A percentile compares a stretch with the other conserved stretches of the same genome.
phyloP scores from a whole-genome alignment of 2,329 filamentous ascomycete species.

The Sporothrix humicola region DNA sequence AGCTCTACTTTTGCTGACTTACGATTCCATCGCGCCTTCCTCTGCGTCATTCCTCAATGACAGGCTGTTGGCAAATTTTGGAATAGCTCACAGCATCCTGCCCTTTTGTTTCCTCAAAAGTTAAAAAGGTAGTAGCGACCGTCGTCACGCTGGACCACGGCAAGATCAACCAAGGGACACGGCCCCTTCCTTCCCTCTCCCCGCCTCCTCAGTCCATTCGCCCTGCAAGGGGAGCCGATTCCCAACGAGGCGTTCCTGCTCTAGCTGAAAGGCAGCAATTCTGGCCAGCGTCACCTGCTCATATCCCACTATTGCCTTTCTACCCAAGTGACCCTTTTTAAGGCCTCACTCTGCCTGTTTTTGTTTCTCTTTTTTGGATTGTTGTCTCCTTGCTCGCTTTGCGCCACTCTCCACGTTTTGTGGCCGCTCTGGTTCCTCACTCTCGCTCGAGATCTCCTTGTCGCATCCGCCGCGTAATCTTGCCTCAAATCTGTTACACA shows the following conservation, averaged over 20 bases:
- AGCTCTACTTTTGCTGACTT: not conserved
- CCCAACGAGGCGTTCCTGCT: slow-evolving; percentile 9
- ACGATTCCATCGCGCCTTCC: not conserved
- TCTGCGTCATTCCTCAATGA: slow-evolving; percentile 1
- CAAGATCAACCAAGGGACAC: slow-evolving; percentile 21
- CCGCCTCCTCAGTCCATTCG: not conserved
- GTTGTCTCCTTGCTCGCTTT: not conserved
- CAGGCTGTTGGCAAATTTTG: not conserved
- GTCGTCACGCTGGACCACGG: not conserved
- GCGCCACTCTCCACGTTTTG: not conserved
- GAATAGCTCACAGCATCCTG: not conserved
- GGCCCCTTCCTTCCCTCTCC: not conserved
- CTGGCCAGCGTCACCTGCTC: slow-evolving; percentile 4
- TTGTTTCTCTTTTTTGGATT: too few species aligned
- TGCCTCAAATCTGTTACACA: slow-evolving; percentile 8
- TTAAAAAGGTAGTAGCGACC: not conserved
- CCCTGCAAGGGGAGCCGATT: not conserved
- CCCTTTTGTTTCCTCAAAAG: slow-evolving; percentile 14
- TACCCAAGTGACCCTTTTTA: slow-evolving; percentile 7
- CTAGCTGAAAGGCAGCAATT: not conserved
- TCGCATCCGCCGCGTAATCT: not conserved
- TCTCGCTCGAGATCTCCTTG: not conserved
- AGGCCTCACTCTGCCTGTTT: not conserved
- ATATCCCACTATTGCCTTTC: not conserved
- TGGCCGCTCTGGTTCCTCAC: not conserved